A percentile compares a stretch with the other conserved stretches of the same genome.
phyloP scores from a whole-genome alignment of 345 rosid genomes.

The Eutrema heterophyllum region DNA sequence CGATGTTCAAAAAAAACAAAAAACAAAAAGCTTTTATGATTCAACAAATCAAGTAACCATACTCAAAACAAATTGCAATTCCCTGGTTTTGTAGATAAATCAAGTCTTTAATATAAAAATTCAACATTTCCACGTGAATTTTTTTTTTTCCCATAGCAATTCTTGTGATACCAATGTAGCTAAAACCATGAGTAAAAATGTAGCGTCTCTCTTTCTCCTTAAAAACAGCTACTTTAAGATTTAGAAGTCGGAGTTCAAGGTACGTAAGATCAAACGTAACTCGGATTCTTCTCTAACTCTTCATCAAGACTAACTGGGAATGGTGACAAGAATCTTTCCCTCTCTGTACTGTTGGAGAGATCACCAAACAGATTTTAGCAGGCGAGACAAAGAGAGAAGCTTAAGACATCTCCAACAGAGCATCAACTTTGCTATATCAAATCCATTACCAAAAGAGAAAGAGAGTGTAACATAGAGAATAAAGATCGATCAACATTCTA shows the following conservation, averaged over 20 bases:
- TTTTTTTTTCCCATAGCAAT: too few relatives aligned
- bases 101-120: too few relatives aligned
- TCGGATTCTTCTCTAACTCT: too few relatives aligned
- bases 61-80: too few relatives aligned
- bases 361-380: neutral
- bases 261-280: too few relatives aligned
- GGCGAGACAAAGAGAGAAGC: neutral
- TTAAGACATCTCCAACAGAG: neutral
- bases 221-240: neutral
- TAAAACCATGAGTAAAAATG: too few relatives aligned
- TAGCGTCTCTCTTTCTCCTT: neutral
- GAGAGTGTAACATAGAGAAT: neutral
- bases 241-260: neutral
- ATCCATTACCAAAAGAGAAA: conserved; percentile 1
- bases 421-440: conserved; percentile 7
- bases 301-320: neutral
- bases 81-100: too few relatives aligned
- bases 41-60: too few relatives aligned
- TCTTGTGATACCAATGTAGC: too few relatives aligned
- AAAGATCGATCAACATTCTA: neutral
- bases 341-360: neutral
- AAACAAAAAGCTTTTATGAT: too few relatives aligned
- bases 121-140: too few relatives aligned
- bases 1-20: too few relatives aligned
- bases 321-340: neutral